Base-by-base conservation (phyloP, 306 rosid species). In the Hippophae tibetana region DNA sequence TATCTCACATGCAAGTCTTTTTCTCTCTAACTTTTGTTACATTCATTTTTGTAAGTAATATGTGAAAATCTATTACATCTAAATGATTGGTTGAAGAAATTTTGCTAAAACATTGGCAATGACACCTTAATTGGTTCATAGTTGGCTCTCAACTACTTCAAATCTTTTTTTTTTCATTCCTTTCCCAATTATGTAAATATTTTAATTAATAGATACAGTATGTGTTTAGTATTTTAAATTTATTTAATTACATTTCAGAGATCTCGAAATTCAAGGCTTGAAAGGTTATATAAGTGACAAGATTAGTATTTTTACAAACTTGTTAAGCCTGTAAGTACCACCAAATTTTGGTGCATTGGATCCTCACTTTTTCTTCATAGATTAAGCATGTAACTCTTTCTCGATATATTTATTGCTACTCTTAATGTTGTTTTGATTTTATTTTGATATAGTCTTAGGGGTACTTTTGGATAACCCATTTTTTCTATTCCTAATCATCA, bases 291-390 rank as follows among this genome's bases (percentile, higher is more conserved):
- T 88, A 66, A 83, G 85, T 65, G 93, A 82, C 62, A 82, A 80
- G 73, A 92, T 87, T 73, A 73, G 78, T 78, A 85, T 78, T 59
- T 78, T 92, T 93, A 53, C 89, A 52, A 84, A 92, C 82, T 80
- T 92, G 89, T 86, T 82, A 75, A 92, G 89, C 89, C 79, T 92
- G 98, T 92, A 83, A 87, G 98, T 83, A 87, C 79, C 89, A 67
- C 75, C 67, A 44, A 57, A 42, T 47, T 61, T 6, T 11, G 56
- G 9, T 54, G 18, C 8, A 40, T 27, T 13, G 41, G 47, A 27
- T 47, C 53, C 58, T 11, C 52, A 25, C 5, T 40, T 13, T 26
- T 12, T 6, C 7, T 61, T 11, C 44, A 13, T 52, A 18, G 31
- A 7, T 62, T 56, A 11, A 42, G 44, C 25, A 55, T 50, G 27